Conservation (phyloP, 768 basidiomycete genomes). For the Serendipita indica region DNA sequence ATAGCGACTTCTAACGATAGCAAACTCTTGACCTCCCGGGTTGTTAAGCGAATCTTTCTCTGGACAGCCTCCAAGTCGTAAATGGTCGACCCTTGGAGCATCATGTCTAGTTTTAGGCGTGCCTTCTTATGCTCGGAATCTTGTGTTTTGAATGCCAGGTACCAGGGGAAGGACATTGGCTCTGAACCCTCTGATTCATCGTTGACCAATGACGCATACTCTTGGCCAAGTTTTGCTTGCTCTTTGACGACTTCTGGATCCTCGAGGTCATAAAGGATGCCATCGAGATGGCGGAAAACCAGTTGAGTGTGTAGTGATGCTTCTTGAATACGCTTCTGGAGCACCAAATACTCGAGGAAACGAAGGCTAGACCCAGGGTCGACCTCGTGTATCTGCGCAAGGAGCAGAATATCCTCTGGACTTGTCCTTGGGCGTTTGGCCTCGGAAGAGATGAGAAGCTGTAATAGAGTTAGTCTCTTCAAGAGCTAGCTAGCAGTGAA, state of each 20-base stretch:
- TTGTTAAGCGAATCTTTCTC: conserved; percentile 30
- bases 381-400: conserved; percentile 42
- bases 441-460: conserved; percentile 50
- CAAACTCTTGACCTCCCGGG: conserved; percentile 24
- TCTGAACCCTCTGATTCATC: conserved; percentile 18
- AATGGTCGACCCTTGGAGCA: conserved; percentile 59
- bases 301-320: conserved; percentile 51
- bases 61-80: conserved; percentile 44
- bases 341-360: conserved; percentile 69
- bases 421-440: conserved; percentile 38
- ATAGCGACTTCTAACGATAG: conserved; percentile 65
- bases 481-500: not conserved
- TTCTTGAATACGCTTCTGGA: conserved; percentile 51
- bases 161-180: conserved; percentile 42
- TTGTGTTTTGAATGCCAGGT: conserved; percentile 72
- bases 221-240: not conserved
- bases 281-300: conserved; percentile 39
- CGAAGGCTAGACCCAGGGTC: conserved; percentile 47
- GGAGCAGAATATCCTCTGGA: conserved; percentile 43
- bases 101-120: conserved; percentile 61
- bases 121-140: conserved; percentile 57
- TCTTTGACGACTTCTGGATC: conserved; percentile 18
- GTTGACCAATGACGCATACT: conserved; percentile 30
- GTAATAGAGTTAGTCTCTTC: not conserved
- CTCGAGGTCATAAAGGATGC: conserved; percentile 34